Evolutionary conservation across 192 early-diverging fungal species (phyloP).

Genomic region (Gryganskiella cystojenkinii): DNA sequence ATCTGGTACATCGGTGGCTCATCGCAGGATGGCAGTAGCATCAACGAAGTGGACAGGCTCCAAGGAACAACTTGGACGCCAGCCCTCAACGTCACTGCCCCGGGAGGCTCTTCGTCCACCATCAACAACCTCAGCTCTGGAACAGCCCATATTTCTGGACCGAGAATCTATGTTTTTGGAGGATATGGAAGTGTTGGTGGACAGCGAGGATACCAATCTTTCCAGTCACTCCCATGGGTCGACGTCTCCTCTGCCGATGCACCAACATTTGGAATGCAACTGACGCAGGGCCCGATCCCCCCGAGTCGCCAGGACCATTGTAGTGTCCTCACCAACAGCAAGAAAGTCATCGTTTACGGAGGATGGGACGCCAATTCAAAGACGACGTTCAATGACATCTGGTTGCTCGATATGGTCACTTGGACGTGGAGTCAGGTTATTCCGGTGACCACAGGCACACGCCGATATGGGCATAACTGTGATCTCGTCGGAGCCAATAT

Average conservation of each 20-base stretch:
- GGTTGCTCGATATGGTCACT: slow-evolving; percentile 42
- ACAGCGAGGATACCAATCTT: slow-evolving; percentile 21
- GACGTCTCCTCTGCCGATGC: slow-evolving; percentile 4
- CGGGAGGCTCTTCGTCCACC: not conserved
- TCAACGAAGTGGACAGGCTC: slow-evolving; percentile 28
- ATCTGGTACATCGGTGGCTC: slow-evolving; percentile 27
- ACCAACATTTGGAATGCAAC: slow-evolving; percentile 16
- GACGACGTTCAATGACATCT: slow-evolving; percentile 12
- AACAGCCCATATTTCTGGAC: slow-evolving; percentile 6
- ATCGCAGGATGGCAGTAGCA: slow-evolving; percentile 11
- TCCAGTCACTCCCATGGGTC: slow-evolving; percentile 13
- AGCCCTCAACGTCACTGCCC: not conserved
- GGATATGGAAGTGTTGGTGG: slow-evolving; percentile 13
- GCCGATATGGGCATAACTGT: slow-evolving; percentile 27
- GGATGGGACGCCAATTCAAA: slow-evolving; percentile 26
- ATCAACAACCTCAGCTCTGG: slow-evolving; percentile 23
- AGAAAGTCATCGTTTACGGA: slow-evolving; percentile 41
- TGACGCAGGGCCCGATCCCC: slow-evolving; percentile 18
- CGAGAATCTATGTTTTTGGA: slow-evolving; percentile 34
- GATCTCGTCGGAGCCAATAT: slow-evolving; percentile 38
- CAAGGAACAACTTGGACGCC: slow-evolving; percentile 13
- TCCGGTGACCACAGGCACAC: not conserved
- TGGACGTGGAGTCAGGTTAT: slow-evolving; percentile 33
- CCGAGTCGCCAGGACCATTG: slow-evolving; percentile 37
- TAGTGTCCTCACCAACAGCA: slow-evolving; percentile 26